A percentile compares a stretch with the other conserved stretches of the same genome.
Evolutionary conservation across 2,329 filamentous ascomycete species (phyloP).

Genomic region (Nannizziopsis barbatae): DNA sequence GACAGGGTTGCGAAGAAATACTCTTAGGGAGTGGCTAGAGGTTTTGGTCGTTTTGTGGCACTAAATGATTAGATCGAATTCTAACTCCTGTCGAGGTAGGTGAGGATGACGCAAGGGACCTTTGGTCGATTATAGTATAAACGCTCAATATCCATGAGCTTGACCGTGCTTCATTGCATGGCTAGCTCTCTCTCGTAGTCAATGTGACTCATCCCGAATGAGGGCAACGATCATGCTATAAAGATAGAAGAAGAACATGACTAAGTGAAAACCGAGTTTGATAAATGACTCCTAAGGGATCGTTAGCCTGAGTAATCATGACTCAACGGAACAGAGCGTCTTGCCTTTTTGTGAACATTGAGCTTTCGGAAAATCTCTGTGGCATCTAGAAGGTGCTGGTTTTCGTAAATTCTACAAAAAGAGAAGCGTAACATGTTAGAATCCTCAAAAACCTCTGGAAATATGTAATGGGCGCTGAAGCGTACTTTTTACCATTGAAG

Average conservation of each 20-base stretch:
- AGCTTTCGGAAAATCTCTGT: conserved; percentile 99
- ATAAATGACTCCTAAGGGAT: conserved; percentile 81
- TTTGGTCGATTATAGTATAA: neutral
- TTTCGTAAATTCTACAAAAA: conserved; percentile 71
- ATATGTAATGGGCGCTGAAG: conserved; percentile 17
- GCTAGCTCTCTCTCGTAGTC: conserved; percentile 37
- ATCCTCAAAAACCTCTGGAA: neutral
- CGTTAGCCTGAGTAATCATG: neutral
- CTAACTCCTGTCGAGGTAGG: neutral
- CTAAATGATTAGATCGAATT: neutral
- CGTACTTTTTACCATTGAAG: conserved; percentile 97
- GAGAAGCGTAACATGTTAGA: conserved; percentile 9
- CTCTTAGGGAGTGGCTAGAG: neutral
- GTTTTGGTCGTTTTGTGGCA: neutral
- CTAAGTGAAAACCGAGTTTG: conserved; percentile 94
- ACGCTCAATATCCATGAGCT: conserved; percentile 8
- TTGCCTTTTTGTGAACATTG: conserved; percentile 95
- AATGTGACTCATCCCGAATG: conserved; percentile 87
- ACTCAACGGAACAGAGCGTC: neutral
- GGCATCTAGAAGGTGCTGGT: conserved; percentile 90
- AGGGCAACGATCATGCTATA: conserved; percentile 98
- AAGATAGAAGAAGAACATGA: conserved; percentile 99
- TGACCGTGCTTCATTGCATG: conserved; percentile 32
- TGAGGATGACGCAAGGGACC: neutral
- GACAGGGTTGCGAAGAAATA: too few species aligned